phyloP scores from a whole-genome alignment of 805 yeast species.

The Spencermartinsiella europaea region DNA sequence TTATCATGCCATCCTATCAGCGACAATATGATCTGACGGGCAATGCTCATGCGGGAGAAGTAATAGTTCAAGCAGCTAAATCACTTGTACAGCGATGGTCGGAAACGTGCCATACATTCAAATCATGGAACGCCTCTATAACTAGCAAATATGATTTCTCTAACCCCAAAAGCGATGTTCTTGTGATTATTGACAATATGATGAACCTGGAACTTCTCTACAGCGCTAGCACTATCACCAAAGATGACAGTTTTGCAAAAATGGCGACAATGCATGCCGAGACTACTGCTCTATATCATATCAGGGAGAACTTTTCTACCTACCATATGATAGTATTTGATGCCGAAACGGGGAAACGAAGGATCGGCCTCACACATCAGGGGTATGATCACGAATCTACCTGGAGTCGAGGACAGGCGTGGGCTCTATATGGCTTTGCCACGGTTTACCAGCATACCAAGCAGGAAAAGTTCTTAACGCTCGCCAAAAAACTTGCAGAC shows the following conservation, averaged over 20 bases:
- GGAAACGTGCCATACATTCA: slow-evolving; percentile 23
- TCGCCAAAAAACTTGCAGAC: slow-evolving; percentile 25
- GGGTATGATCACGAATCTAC: slow-evolving; percentile 28
- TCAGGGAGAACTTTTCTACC: slow-evolving; percentile 25
- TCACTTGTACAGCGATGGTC: slow-evolving; percentile 27
- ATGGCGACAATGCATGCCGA: slow-evolving; percentile 33
- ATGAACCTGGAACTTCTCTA: slow-evolving; percentile 28
- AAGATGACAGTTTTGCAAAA: slow-evolving; percentile 25
- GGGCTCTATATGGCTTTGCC: slow-evolving; percentile 32
- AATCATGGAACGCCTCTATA: slow-evolving; percentile 28
- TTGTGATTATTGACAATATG: slow-evolving; percentile 32
- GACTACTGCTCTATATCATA: slow-evolving; percentile 23
- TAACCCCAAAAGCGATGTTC: slow-evolving; percentile 21
- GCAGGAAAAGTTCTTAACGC: slow-evolving; percentile 25
- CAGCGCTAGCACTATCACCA: slow-evolving; percentile 26
- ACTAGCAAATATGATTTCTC: slow-evolving; percentile 19
- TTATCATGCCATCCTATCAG: slow-evolving; percentile 26
- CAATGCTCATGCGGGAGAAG: slow-evolving; percentile 19
- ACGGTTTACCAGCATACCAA: slow-evolving; percentile 28
- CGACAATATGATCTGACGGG: slow-evolving; percentile 26
- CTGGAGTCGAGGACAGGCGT: slow-evolving; percentile 35
- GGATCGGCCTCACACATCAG: slow-evolving; percentile 29
- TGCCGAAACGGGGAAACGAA: slow-evolving; percentile 21
- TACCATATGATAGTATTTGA: slow-evolving; percentile 31
- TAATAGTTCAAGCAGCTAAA: slow-evolving; percentile 27